A percentile compares a stretch with the other conserved stretches of the same genome.
phyloP scores from a whole-genome alignment of 768 basidiomycete species.

The Termitomyces sp. region DNA sequence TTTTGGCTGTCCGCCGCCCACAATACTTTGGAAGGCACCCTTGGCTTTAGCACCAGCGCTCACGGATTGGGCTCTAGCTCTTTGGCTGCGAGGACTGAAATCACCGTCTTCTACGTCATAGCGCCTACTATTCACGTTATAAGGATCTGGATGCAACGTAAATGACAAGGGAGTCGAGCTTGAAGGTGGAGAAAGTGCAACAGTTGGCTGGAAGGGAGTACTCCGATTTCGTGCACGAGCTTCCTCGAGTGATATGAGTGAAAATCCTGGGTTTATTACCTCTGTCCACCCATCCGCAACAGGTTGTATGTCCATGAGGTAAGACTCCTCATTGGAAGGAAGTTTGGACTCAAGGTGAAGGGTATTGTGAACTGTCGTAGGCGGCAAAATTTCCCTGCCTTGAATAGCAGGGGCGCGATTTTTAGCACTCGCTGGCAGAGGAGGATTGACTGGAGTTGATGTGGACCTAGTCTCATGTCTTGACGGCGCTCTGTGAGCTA shows the following conservation, averaged over 20 bases:
- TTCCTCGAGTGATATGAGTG: constrained; percentile 73
- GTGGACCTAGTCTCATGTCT: constrained; percentile 29
- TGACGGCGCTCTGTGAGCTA: constrained; percentile 20
- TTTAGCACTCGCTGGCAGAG: constrained; percentile 14
- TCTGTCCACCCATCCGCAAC: constrained; percentile 45
- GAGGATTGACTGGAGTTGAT: constrained; percentile 25
- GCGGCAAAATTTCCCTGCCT: constrained; percentile 52
- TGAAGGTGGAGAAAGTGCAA: constrained; percentile 17
- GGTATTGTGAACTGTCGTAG: constrained; percentile 34
- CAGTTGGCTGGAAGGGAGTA: constrained; percentile 27
- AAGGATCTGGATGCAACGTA: constrained; percentile 28
- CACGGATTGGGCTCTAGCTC: constrained; percentile 51
- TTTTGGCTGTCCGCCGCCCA: constrained; percentile 28
- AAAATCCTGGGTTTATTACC: constrained; percentile 42
- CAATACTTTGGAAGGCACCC: constrained; percentile 37
- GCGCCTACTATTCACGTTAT: constrained; percentile 16
- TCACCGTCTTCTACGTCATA: constrained; percentile 18
- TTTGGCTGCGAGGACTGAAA: constrained; percentile 13
- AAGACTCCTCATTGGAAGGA: constrained; percentile 22
- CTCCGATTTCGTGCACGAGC: constrained; percentile 65
- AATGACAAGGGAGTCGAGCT: constrained; percentile 16
- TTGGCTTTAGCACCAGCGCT: constrained; percentile 56
- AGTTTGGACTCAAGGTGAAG: constrained; percentile 17
- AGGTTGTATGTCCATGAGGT: constrained; percentile 19
- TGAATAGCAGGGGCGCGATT: constrained; percentile 31